phyloP scores from a whole-genome alignment of 2,329 filamentous ascomycete species.

The Colletotrichum sp. region DNA sequence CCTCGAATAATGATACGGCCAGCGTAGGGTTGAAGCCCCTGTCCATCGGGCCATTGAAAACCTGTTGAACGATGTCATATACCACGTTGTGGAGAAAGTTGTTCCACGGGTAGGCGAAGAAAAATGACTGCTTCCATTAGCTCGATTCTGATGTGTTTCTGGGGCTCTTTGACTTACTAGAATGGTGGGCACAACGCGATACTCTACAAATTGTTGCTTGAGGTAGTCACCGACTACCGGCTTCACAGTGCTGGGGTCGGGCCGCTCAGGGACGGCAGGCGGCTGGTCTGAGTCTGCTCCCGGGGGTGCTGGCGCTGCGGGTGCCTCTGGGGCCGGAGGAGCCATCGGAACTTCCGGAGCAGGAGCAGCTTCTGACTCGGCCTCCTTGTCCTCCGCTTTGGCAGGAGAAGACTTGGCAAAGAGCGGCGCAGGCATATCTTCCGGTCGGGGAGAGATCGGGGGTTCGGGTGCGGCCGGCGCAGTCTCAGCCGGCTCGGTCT shows the following conservation, averaged over 20 bases:
- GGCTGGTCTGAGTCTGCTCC: constrained; percentile 13
- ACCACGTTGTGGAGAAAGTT: constrained; percentile 99
- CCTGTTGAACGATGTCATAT: constrained; percentile 98
- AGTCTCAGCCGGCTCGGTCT: background rate
- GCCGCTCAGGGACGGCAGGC: constrained; percentile 18
- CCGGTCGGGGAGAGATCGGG: constrained; percentile 58
- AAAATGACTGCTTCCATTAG: constrained; percentile 73
- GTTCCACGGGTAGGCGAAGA: constrained; percentile 99
- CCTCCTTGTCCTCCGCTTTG: background rate
- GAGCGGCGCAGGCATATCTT: constrained; percentile 73
- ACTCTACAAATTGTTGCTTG: constrained; percentile 95
- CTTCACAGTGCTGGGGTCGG: constrained; percentile 34
- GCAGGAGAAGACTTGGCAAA: constrained; percentile 48
- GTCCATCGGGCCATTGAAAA: constrained; percentile 98
- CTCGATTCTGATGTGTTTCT: background rate
- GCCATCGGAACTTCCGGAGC: constrained; percentile 19
- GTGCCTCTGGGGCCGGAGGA: constrained; percentile 4
- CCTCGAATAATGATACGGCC: constrained; percentile 91
- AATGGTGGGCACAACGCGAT: constrained; percentile 94
- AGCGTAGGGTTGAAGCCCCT: constrained; percentile 89
- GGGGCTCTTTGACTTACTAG: constrained; percentile 65
- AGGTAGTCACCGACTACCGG: constrained; percentile 93
- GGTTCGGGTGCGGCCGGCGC: background rate
- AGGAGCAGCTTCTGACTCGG: constrained; percentile 26
- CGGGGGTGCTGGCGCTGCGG: constrained; percentile 1